Percentiles rank a stretch among this genome's conserved stretches.
Conservation (phyloP, 306 rosid species). For the Acacia melanoxylon region DNA sequence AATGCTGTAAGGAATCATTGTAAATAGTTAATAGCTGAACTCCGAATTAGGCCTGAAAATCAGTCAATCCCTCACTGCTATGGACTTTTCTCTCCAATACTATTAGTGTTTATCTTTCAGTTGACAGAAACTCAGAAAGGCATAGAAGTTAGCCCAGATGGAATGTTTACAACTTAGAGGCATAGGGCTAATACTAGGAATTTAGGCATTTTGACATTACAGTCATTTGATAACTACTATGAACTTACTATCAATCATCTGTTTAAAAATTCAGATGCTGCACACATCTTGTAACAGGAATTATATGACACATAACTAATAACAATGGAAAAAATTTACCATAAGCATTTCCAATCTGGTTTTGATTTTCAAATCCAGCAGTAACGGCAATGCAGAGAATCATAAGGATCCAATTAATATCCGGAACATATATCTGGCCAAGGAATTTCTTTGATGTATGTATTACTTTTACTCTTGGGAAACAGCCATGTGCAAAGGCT, state of each 20-base stretch:
- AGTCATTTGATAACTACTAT: not conserved
- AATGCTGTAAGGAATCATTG: not conserved
- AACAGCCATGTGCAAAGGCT: conserved; percentile 93
- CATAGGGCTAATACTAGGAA: not conserved
- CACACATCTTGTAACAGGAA: conserved; percentile 5
- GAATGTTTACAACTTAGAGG: not conserved
- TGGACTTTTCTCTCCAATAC: not conserved
- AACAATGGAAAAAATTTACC: conserved; percentile 47
- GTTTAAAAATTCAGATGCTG: not conserved
- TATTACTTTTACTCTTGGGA: conserved; percentile 94
- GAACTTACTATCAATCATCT: not conserved
- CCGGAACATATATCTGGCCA: conserved; percentile 88
- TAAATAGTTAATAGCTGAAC: not conserved
- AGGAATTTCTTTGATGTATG: conserved; percentile 79
- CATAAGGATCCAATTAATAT: conserved; percentile 95
- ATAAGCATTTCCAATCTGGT: conserved; percentile 93
- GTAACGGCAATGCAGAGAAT: conserved; percentile 90
- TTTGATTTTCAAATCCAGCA: conserved; percentile 88
- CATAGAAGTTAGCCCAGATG: not conserved
- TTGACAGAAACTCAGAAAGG: not conserved
- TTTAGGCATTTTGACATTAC: not conserved
- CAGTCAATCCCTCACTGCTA: not conserved
- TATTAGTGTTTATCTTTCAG: not conserved
- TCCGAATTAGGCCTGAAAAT: not conserved
- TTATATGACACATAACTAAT: conserved; percentile 10